A percentile compares a stretch with the other conserved stretches of the same genome.
These are phyloP conservation scores for Nepenthes gracilis DNA, from an alignment of 148 eudicot species.

Conservation along the genomic window DNA sequence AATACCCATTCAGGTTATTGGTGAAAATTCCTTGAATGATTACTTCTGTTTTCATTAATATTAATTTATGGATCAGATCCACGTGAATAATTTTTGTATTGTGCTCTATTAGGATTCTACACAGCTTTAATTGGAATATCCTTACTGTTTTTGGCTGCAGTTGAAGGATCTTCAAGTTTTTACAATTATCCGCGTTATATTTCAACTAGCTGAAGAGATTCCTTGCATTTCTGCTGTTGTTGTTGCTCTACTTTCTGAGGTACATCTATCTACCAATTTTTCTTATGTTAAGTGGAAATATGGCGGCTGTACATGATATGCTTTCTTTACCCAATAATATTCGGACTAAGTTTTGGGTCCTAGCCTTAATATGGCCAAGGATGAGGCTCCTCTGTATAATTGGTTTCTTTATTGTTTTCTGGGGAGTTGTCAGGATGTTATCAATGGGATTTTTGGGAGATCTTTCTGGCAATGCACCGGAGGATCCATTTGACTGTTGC, in stretches of 20 bases:
- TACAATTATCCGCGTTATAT: constrained; percentile 88
- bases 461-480: too few species aligned
- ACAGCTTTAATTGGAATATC: not conserved
- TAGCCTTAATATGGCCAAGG: too few species aligned
- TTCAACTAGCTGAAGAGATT: constrained; percentile 88
- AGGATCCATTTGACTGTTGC: too few species aligned
- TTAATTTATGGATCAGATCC: not conserved
- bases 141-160: constrained; percentile 30
- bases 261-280: constrained; percentile 15
- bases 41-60: not conserved
- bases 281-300: not conserved
- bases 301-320: too few species aligned
- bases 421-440: too few species aligned
- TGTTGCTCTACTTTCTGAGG: constrained; percentile 92
- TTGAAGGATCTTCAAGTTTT: constrained; percentile 93
- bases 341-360: too few species aligned
- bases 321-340: too few species aligned
- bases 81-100: not conserved
- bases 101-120: not conserved
- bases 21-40: not conserved
- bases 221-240: constrained; percentile 99
- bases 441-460: too few species aligned
- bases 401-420: too few species aligned
- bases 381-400: too few species aligned
- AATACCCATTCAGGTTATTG: constrained; percentile 80